phyloP scores from a whole-genome alignment of 2,329 filamentous ascomycete species.

The Catunica adiposa region DNA sequence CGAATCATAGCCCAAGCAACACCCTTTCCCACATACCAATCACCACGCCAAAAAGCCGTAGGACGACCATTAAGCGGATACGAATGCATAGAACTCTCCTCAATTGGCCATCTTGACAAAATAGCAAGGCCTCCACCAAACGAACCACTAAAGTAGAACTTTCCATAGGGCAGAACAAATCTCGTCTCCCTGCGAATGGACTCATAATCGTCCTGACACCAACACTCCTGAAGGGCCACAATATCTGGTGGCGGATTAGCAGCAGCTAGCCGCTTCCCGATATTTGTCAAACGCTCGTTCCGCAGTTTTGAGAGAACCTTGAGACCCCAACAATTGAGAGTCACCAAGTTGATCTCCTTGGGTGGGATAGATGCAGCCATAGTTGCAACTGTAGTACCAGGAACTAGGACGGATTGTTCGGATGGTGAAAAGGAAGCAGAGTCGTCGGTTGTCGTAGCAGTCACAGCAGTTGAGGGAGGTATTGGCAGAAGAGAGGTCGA shows the following conservation, averaged over 20 bases:
- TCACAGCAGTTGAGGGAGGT: background rate
- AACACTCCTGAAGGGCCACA: constrained; percentile 90
- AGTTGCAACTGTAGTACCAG: constrained; percentile 25
- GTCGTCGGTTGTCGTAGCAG: background rate
- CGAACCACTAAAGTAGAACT: constrained; percentile 81
- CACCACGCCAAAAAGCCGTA: constrained; percentile 82
- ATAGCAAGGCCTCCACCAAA: constrained; percentile 84
- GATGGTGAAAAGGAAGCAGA: background rate
- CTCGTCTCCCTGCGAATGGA: constrained; percentile 58
- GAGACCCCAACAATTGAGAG: constrained; percentile 94
- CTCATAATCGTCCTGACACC: constrained; percentile 70
- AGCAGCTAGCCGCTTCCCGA: constrained; percentile 61
- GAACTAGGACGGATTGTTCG: background rate
- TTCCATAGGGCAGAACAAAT: constrained; percentile 67
- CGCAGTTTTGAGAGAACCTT: constrained; percentile 71
- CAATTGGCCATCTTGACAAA: constrained; percentile 80
- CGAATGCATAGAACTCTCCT: constrained; percentile 67
- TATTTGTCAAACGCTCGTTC: constrained; percentile 61
- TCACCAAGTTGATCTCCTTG: constrained; percentile 58
- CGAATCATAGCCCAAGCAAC: constrained; percentile 70
- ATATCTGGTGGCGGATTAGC: constrained; percentile 59
- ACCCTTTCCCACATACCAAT: constrained; percentile 94
- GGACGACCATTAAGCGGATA: constrained; percentile 91
- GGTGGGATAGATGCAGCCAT: constrained; percentile 14
- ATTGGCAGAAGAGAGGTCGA: constrained; percentile 6